Conservation (phyloP, 2,329 filamentous ascomycete genomes). For the Bertia moriformis region DNA sequence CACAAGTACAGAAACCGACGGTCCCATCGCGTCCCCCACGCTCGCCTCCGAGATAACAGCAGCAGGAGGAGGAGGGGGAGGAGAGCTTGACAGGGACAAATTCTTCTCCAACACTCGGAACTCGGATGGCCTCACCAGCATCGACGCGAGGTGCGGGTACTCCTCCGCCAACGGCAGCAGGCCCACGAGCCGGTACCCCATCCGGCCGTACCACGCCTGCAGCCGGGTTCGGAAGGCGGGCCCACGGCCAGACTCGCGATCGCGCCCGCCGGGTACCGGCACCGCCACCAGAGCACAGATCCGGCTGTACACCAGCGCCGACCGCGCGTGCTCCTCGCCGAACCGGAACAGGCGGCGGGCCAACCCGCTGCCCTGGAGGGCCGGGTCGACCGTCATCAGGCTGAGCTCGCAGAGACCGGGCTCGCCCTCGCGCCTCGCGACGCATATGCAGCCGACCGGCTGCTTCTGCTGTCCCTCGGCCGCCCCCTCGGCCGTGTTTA, state of each 20-base stretch:
- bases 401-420: constrained; percentile 12
- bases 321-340: constrained; percentile 9
- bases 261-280: no score
- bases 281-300: constrained; percentile 12
- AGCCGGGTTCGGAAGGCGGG: constrained; percentile 11
- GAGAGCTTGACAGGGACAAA: no score
- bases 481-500: no score
- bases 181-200: constrained; percentile 9
- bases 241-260: constrained; percentile 8
- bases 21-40: no score
- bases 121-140: constrained; percentile 9
- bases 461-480: neutral
- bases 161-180: constrained; percentile 8
- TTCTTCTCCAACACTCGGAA: constrained; percentile 11
- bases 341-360: constrained; percentile 11
- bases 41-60: no score
- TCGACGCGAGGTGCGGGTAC: constrained; percentile 7
- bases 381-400: constrained; percentile 10
- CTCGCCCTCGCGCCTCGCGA: constrained; percentile 6
- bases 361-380: constrained; percentile 10
- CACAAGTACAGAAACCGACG: no score
- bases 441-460: constrained; percentile 11
- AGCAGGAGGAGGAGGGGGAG: no score
- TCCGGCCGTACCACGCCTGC: constrained; percentile 11
- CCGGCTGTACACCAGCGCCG: constrained; percentile 4